These are phyloP conservation scores for Nemania serpens DNA, from an alignment of 2,329 filamentous ascomycete species.

Conservation along the genomic window DNA sequence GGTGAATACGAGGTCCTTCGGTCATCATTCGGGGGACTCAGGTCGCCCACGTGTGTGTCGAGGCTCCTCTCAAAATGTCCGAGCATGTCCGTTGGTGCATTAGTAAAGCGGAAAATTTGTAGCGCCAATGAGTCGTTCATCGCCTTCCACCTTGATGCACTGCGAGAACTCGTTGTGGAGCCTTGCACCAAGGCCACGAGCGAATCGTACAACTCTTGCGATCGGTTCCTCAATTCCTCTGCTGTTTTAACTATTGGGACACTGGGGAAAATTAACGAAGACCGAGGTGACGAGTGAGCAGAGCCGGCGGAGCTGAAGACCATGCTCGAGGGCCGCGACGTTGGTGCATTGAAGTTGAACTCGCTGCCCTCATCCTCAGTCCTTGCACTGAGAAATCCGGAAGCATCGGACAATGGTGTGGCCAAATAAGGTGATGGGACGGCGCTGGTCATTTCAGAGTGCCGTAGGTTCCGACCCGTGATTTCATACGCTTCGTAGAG, in stretches of 20 bases:
- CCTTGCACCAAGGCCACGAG: slow-evolving; percentile 61
- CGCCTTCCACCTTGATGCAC: slow-evolving; percentile 55
- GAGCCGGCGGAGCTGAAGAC: slow-evolving; percentile 56
- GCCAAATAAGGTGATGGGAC: slow-evolving; percentile 33
- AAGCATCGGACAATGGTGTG: slow-evolving; percentile 37
- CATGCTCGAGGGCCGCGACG: slow-evolving; percentile 57
- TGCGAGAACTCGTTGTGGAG: slow-evolving; percentile 48
- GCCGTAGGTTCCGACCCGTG: slow-evolving; percentile 52
- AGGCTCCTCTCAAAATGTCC: slow-evolving; percentile 56
- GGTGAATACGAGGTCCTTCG: slow-evolving; percentile 43
- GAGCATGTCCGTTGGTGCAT: slow-evolving; percentile 55
- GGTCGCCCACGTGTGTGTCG: slow-evolving; percentile 49
- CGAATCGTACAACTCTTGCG: slow-evolving; percentile 56
- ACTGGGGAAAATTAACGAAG: slow-evolving; percentile 47
- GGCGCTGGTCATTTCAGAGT: slow-evolving; percentile 38
- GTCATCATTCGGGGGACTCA: slow-evolving; percentile 9
- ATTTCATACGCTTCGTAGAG: slow-evolving; percentile 60
- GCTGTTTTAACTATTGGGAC: slow-evolving; percentile 45
- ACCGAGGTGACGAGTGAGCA: slow-evolving; percentile 57
- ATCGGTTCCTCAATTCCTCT: slow-evolving; percentile 49
- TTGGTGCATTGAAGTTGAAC: slow-evolving; percentile 54
- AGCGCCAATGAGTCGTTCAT: slow-evolving; percentile 59
- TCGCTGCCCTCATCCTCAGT: slow-evolving; percentile 44
- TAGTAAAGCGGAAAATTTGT: slow-evolving; percentile 62
- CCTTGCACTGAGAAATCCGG: slow-evolving; percentile 34